phyloP scores from a whole-genome alignment of 345 rosid genomes.

The Populus deltoides region DNA sequence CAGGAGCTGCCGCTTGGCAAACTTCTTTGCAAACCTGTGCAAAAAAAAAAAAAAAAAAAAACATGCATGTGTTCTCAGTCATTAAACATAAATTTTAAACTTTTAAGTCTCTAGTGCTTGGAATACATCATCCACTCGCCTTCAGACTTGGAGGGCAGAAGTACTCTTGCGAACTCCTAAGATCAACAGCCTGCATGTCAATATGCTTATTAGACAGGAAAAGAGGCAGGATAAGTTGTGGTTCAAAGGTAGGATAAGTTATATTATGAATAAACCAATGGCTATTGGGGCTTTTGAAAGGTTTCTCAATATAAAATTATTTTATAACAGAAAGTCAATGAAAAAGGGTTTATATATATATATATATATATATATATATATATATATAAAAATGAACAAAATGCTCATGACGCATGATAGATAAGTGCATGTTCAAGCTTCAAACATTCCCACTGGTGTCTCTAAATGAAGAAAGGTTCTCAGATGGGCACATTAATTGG shows the following conservation, averaged over 20 bases:
- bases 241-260: conserved; percentile 7
- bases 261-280: conserved; percentile 20
- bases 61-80: conserved; percentile 25
- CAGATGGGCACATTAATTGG: not conserved
- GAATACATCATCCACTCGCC: conserved; percentile 37
- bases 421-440: not conserved
- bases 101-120: conserved; percentile 2
- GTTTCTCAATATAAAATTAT: conserved; percentile 8
- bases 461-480: conserved; percentile 1
- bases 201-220: conserved; percentile 20
- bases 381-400: not conserved
- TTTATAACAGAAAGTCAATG: conserved; percentile 7
- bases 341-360: not conserved
- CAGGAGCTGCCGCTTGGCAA: conserved; percentile 51
- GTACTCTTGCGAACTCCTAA: conserved; percentile 62
- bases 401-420: conserved; percentile 1
- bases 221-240: conserved; percentile 4
- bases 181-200: conserved; percentile 69
- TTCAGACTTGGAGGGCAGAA: conserved; percentile 44
- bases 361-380: no score
- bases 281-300: conserved; percentile 34
- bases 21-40: conserved; percentile 53
- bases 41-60: conserved; percentile 33
- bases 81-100: conserved; percentile 14
- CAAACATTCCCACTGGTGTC: not conserved